Conservation (phyloP, 805 yeast genomes). For the Tetrapisispora namnaoensis region DNA sequence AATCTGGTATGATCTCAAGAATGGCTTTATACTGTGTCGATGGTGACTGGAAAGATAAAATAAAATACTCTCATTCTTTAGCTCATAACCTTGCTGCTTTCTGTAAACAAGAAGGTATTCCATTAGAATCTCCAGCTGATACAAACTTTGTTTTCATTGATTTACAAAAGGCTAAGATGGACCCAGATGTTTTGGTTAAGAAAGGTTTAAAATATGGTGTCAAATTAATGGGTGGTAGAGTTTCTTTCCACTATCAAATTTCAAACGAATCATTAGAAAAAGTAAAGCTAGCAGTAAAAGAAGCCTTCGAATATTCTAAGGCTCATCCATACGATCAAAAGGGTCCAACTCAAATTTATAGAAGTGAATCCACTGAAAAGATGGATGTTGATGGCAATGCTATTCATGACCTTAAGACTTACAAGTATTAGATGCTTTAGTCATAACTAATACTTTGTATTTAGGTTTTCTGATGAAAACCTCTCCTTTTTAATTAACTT, state of each 20-base stretch:
- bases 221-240: conserved; percentile 59
- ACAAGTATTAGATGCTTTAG: conserved; percentile 18
- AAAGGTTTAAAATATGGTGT: conserved; percentile 52
- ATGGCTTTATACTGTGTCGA: conserved; percentile 78
- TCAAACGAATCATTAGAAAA: conserved; percentile 44
- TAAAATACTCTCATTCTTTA: conserved; percentile 38
- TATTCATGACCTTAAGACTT: conserved; percentile 26
- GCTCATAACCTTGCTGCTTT: conserved; percentile 45
- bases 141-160: conserved; percentile 80
- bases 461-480: not conserved
- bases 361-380: conserved; percentile 30
- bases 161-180: conserved; percentile 41
- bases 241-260: conserved; percentile 73
- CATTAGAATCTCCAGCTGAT: conserved; percentile 64
- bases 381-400: conserved; percentile 26
- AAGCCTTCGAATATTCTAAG: conserved; percentile 45
- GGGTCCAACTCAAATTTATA: conserved; percentile 40
- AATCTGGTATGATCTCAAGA: conserved; percentile 67
- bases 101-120: conserved; percentile 44
- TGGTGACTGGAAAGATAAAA: conserved; percentile 51
- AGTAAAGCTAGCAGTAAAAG: conserved; percentile 48
- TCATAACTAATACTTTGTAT: not conserved
- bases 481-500: conserved; percentile 1
- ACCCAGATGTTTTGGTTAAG: conserved; percentile 44
- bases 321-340: conserved; percentile 41